Evolutionary conservation across 1,139 yeast genomes (phyloP), one percentile per base, ranked within the genome.

Genomic region (Zhuliangozyma blackwelliae): DNA sequence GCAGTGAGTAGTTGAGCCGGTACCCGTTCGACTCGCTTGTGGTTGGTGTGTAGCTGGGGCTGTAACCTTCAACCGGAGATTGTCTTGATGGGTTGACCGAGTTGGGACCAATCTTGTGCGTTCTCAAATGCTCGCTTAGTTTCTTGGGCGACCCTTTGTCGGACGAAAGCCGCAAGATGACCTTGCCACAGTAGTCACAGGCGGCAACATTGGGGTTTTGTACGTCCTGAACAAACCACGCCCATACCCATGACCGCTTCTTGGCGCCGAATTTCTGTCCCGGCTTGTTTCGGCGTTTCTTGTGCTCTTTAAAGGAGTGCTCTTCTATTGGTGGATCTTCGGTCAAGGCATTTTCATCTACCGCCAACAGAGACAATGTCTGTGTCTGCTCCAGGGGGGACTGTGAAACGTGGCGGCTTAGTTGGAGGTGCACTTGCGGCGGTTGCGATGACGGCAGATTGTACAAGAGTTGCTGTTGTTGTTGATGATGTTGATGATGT

Each of bases 121-220:
- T 75, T 44, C 70, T 69, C 46, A 77, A 57, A 52, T 77, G 82
- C 50, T 77, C 82, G 40, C 71, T 67, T 35, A 77, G 57, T 51
- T 77, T 77, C 59, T 77, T 77, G 22, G 82, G 82, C 23, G 77
- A 72, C 0, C 82, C 82, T 50, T 75, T 75, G 51, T 77, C 82
- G 26, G 76, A 67, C 2, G 72, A 57, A 33, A 75, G 54, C 33
- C 82, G 54, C 23, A 62, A 59, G 31, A 77, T 68, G 10, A 67
- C 60, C 48, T 71, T 73, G 2, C 76, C 73, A 51, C 82, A 77
- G 40, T 53, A 63, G 43, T 75, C 79, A 54, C 82, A 77, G 3
- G 70, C 71, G 3, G 82, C 82, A 16, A 72, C 46, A 42, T 75
- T 74, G 34, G 72, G 66, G 48, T 77, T 72, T 16, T 47, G 49